Conservation (phyloP, 768 basidiomycete genomes). For the Paxillus rubicundulus region DNA sequence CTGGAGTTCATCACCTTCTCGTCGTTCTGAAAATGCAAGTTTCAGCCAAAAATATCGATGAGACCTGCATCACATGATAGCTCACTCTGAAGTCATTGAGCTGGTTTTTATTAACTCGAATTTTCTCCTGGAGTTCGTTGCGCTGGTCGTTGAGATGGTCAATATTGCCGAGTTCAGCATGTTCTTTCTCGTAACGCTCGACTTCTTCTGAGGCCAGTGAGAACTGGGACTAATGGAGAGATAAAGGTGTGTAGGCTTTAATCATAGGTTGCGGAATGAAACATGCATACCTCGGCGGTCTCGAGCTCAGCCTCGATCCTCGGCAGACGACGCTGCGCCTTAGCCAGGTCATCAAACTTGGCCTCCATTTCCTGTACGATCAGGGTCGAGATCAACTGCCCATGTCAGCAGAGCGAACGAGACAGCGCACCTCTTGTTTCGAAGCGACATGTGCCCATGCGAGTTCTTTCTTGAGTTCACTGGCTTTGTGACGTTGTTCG, state of each 20-base stretch:
- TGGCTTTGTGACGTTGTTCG: slow-evolving; percentile 63
- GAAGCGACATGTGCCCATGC: slow-evolving; percentile 83
- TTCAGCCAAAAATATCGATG: slow-evolving; percentile 1
- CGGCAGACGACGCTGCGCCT: slow-evolving; percentile 35
- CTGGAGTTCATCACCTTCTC: slow-evolving; percentile 47
- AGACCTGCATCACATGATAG: neutral
- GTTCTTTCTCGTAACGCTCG: slow-evolving; percentile 37
- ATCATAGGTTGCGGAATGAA: slow-evolving; percentile 2
- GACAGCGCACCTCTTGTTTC: slow-evolving; percentile 58
- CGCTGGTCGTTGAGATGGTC: slow-evolving; percentile 43
- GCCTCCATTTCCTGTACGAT: slow-evolving; percentile 40
- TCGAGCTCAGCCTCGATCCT: slow-evolving; percentile 40
- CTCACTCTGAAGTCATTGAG: slow-evolving; percentile 47
- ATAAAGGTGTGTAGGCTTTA: neutral
- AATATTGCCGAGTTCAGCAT: slow-evolving; percentile 43
- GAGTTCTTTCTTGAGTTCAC: slow-evolving; percentile 73
- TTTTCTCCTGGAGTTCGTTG: slow-evolving; percentile 36
- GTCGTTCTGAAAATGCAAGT: slow-evolving; percentile 40
- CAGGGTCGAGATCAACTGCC: neutral
- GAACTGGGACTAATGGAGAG: slow-evolving; percentile 30
- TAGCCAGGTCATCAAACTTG: slow-evolving; percentile 42
- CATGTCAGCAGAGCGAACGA: neutral
- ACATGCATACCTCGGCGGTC: slow-evolving; percentile 35
- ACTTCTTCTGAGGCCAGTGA: slow-evolving; percentile 36
- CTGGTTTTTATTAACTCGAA: slow-evolving; percentile 45